phyloP scores from a whole-genome alignment of 2,329 filamentous ascomycete species.

The Periconia digitata region DNA sequence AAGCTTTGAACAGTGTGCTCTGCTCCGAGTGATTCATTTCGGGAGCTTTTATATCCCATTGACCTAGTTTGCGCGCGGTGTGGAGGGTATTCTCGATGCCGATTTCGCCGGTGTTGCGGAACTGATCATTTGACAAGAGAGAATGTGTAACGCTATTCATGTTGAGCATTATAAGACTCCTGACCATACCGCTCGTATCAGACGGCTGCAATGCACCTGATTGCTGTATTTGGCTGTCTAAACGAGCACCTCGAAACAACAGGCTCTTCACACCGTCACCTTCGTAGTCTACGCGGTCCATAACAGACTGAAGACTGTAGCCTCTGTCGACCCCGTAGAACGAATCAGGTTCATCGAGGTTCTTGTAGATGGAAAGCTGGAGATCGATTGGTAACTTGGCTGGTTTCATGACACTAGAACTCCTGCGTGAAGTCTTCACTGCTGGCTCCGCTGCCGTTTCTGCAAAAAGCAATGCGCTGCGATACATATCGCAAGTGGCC shows the following conservation, averaged over 20 bases:
- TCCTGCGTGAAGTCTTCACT: slow-evolving; percentile 58
- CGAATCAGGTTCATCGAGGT: slow-evolving; percentile 91
- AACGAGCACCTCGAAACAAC: slow-evolving; percentile 85
- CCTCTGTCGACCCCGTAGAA: slow-evolving; percentile 89
- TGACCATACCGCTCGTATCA: slow-evolving; percentile 71
- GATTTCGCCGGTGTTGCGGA: slow-evolving; percentile 57
- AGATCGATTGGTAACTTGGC: slow-evolving; percentile 61
- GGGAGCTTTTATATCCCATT: slow-evolving; percentile 87
- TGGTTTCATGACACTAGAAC: slow-evolving; percentile 58
- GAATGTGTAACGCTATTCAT: slow-evolving; percentile 84
- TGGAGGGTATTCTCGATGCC: slow-evolving; percentile 73
- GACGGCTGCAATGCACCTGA: slow-evolving; percentile 56
- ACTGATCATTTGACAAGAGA: slow-evolving; percentile 69
- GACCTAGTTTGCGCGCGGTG: slow-evolving; percentile 78
- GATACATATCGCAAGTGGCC: slow-evolving; percentile 78
- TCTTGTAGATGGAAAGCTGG: slow-evolving; percentile 81
- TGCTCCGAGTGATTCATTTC: slow-evolving; percentile 62
- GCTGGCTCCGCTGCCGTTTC: slow-evolving; percentile 66
- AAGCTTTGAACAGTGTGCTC: slow-evolving; percentile 74
- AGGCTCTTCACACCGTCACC: slow-evolving; percentile 83
- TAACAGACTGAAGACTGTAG: slow-evolving; percentile 73
- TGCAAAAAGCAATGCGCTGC: slow-evolving; percentile 79
- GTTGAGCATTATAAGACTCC: slow-evolving; percentile 77
- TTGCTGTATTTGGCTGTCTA: slow-evolving; percentile 78
- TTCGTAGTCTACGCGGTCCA: slow-evolving; percentile 86